A percentile compares a stretch with the other conserved stretches of the same genome.
phyloP scores from a whole-genome alignment of 2,329 filamentous ascomycete genomes.

The Amauroascus niger region DNA sequence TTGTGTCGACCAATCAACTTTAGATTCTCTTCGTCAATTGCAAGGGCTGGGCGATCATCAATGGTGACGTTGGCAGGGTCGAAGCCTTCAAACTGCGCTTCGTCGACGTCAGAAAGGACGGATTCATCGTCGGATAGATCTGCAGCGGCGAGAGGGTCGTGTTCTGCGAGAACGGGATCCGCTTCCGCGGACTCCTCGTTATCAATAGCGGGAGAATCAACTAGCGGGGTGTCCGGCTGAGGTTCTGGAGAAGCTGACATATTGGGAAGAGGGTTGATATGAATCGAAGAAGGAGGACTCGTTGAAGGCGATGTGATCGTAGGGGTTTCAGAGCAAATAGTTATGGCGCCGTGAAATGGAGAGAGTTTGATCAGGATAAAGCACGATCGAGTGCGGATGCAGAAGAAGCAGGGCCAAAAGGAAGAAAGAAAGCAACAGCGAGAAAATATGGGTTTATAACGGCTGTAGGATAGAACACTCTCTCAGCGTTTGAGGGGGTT shows the following conservation, averaged over 20 bases:
- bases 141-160: slow-evolving; percentile 29
- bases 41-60: slow-evolving; percentile 49
- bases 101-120: slow-evolving; percentile 54
- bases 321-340: background rate
- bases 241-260: slow-evolving; percentile 36
- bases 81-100: slow-evolving; percentile 56
- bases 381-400: no score
- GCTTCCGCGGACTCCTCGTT: slow-evolving; percentile 13
- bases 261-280: background rate
- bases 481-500: no score
- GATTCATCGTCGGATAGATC: slow-evolving; percentile 52
- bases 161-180: slow-evolving; percentile 17
- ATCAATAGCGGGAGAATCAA: slow-evolving; percentile 14
- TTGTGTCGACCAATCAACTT: slow-evolving; percentile 54
- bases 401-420: no score
- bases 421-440: no score
- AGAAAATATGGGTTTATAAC: no score
- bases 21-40: slow-evolving; percentile 53
- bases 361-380: no score
- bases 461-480: no score
- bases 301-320: background rate
- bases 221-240: slow-evolving; percentile 8
- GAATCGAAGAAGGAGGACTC: background rate
- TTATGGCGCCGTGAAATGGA: no score
- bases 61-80: slow-evolving; percentile 52